A percentile compares a stretch with the other conserved stretches of the same genome.
These are phyloP conservation scores for Anethum foeniculum DNA, from an alignment of 140 eudicot species.

Conservation along the genomic window DNA sequence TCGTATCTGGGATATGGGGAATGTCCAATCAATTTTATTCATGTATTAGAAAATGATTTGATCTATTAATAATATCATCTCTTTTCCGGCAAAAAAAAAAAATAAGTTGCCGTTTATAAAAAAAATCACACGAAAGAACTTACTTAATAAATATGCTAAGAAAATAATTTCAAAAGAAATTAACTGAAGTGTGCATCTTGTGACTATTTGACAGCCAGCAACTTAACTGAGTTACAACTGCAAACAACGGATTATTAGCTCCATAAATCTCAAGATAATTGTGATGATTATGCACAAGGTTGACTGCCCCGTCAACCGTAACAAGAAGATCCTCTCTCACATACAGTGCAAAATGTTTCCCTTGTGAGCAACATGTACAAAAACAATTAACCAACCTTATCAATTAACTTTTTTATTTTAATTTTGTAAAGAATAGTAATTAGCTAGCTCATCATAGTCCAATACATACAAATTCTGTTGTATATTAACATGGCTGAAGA, in stretches of 20 bases:
- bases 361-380: constrained; percentile 44
- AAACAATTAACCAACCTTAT: constrained; percentile 21
- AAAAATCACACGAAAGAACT: too few relatives aligned
- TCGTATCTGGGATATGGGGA: too few relatives aligned
- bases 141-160: background rate
- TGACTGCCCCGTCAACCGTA: constrained; percentile 39
- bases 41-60: too few relatives aligned
- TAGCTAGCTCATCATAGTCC: background rate
- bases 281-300: background rate
- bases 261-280: background rate
- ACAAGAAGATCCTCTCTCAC: constrained; percentile 56
- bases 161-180: background rate
- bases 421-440: background rate
- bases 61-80: too few relatives aligned
- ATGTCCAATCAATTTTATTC: too few relatives aligned
- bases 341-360: constrained; percentile 20
- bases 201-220: background rate
- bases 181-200: background rate
- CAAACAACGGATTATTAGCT: background rate
- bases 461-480: constrained; percentile 16
- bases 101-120: too few relatives aligned
- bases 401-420: background rate
- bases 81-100: too few relatives aligned
- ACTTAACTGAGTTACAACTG: background rate
- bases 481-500: constrained; percentile 23